Evolutionary conservation across 2,329 filamentous ascomycete species (phyloP).

Genomic region (Nothopassalora personata): DNA sequence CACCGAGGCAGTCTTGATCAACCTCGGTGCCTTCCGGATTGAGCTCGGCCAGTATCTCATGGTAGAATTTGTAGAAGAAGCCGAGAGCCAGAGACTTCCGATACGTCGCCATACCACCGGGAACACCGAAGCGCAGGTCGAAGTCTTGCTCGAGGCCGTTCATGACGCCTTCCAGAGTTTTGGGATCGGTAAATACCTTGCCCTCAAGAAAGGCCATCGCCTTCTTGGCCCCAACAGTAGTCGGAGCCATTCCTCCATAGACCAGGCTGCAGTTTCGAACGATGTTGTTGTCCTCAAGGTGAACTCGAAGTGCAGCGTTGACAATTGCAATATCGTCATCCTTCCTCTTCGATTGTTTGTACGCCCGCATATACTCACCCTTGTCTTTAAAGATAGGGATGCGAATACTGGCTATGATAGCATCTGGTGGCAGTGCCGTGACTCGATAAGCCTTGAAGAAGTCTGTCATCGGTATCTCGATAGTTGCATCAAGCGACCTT

Average conservation of each 20-base stretch:
- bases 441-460: constrained; percentile 91
- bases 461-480: constrained; percentile 80
- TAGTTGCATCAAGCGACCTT: constrained; percentile 66
- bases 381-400: constrained; percentile 71
- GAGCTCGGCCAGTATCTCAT: constrained; percentile 69
- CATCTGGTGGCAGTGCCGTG: constrained; percentile 74
- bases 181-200: constrained; percentile 71
- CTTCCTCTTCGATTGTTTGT: constrained; percentile 95
- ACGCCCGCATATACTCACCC: constrained; percentile 79
- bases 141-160: constrained; percentile 85
- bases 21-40: constrained; percentile 45
- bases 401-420: constrained; percentile 79
- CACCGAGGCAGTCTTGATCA: constrained; percentile 71
- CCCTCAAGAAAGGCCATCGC: constrained; percentile 69
- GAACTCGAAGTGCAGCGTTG: constrained; percentile 75
- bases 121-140: constrained; percentile 80
- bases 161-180: constrained; percentile 86
- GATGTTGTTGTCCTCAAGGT: constrained; percentile 60
- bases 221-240: constrained; percentile 78
- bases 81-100: constrained; percentile 82
- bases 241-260: constrained; percentile 92
- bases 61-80: constrained; percentile 97
- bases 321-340: constrained; percentile 99
- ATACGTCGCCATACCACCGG: constrained; percentile 96
- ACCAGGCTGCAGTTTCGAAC: constrained; percentile 75